Evolutionary conservation across 2,329 filamentous ascomycete species (phyloP), one percentile per base, ranked within the genome.

Genomic region (Zymoseptoria passerinii): DNA sequence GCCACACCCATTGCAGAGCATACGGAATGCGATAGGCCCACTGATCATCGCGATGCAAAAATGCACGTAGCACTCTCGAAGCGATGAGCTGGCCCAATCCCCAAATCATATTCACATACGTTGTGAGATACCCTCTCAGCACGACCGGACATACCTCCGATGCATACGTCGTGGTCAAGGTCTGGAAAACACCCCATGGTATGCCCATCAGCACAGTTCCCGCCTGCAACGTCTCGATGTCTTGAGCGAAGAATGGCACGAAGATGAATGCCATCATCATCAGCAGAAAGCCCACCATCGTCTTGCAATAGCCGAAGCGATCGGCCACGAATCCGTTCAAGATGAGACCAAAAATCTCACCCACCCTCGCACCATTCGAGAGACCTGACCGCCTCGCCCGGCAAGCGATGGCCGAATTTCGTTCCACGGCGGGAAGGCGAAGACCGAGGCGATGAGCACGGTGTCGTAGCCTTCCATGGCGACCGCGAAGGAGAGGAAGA

Each of bases 281-380:
- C 35, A 77, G 67, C 54, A 88, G 76, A 40, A 81, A 83, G 19
- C 67, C 75, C 58, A 88, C 81, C 62, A 88, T 80, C 18, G 83
- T 87, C 69, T 81, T 68, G 40, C 62, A 61, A 58, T 66, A 71
- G 8, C 70, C 70, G 16, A 65, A 64, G n/a, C 63, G 56, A 71
- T 89, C 84, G 16, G 84, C 83, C 52, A 86, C 72, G 70, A 78
- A 83, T 44, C 86, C 86, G 67, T 86, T 87, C 69, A 87, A 76
- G 63, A 86, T 73, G 52, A 88, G 77, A 13, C 86, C 86, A 53
- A 88, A 77, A 53, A 89, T 83, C 68, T 86, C 83, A 50, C 86
- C 86, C 19, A 80, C 78, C 56, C 80, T 77, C 7, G 61, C 61
- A n/a, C 81, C 83, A 57, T 83, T 83, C 6, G 76, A 78, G 2